Base-by-base conservation (phyloP, 768 basidiomycete genomes). In the Calocybe cyanea region DNA sequence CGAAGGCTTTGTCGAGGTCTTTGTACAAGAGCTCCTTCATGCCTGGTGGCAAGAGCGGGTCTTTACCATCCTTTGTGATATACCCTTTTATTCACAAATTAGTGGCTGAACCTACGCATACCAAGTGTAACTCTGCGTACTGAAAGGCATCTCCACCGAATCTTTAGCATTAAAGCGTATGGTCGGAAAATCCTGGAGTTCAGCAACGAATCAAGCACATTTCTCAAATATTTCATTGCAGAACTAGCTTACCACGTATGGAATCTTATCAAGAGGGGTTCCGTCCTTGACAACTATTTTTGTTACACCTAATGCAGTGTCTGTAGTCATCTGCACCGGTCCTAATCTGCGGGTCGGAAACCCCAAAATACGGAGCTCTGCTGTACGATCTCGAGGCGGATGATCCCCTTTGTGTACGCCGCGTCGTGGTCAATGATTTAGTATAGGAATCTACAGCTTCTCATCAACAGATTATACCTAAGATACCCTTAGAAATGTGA, bases 111-210 rank as follows among this genome's bases (percentile, higher is more conserved):
- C 14, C 7, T 6, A 7, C 14, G 17, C 5, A 35, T 6, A 35
- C 5, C 13, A 35, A 5, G 7, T 6, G 5, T 6, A 31, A 42
- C 19, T 25, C 7, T 17, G 77, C 87, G 60, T 55, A 89, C 92
- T 71, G 72, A 99, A 99, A 0, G 96, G 96, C 96, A 99, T 99
- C 67, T 97, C 92, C 4, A 98, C 92, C 35, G 87, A 87, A 63
- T 99, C 96, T 55, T 81, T 83, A 3, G 77, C 62, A 56, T 87
- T 88, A 73, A 98, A 97, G 14, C 54, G 67, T 59, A 99, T 95
- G 0, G 92, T 95, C 0, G 96, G 96, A 63, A 81, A 81, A 56
- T 92, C 87, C 90, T 95, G 18, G 7, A 7, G 2, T 11, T 11
- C 5, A 28, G 11, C 5, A 28, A 6, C 11, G 25, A 11, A 28